Evolutionary conservation across 768 basidiomycete species (phyloP).

Genomic region (Postia placenta): DNA sequence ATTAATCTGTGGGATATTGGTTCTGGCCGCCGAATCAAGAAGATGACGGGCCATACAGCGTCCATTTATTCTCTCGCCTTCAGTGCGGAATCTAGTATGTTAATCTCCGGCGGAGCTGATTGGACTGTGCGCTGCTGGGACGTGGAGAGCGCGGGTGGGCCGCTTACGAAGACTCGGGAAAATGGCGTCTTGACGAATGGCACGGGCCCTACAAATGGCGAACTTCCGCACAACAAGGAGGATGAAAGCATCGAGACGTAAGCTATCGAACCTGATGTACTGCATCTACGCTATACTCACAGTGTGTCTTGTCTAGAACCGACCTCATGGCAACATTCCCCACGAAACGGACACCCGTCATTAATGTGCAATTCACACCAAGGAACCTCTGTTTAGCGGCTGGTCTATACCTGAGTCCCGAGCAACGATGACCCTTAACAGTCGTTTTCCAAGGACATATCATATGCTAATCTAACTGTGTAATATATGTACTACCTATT

Average conservation of each 20-base stretch:
- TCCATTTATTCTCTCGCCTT: conserved; percentile 89
- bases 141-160: conserved; percentile 72
- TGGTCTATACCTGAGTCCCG: conserved; percentile 64
- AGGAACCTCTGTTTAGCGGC: conserved; percentile 90
- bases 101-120: conserved; percentile 89
- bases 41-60: conserved; percentile 90
- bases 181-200: conserved; percentile 39
- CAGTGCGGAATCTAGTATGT: conserved; percentile 83
- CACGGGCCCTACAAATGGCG: conserved; percentile 14
- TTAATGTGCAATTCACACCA: conserved; percentile 89
- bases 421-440: conserved; percentile 35
- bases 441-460: too few species aligned
- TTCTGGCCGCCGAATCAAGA: conserved; percentile 91
- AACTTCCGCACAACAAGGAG: conserved; percentile 21
- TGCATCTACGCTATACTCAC: not conserved
- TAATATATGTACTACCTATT: not conserved
- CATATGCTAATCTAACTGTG: not conserved
- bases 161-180: conserved; percentile 48
- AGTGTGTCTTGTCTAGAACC: conserved; percentile 43
- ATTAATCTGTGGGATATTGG: conserved; percentile 97
- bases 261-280: conserved; percentile 3
- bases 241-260: conserved; percentile 70
- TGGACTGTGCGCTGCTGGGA: conserved; percentile 99
- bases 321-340: conserved; percentile 89
- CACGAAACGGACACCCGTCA: conserved; percentile 93